Evolutionary conservation across 371 early-diverging fungal species (phyloP).

Genomic region (Apophysomyces sp.): DNA sequence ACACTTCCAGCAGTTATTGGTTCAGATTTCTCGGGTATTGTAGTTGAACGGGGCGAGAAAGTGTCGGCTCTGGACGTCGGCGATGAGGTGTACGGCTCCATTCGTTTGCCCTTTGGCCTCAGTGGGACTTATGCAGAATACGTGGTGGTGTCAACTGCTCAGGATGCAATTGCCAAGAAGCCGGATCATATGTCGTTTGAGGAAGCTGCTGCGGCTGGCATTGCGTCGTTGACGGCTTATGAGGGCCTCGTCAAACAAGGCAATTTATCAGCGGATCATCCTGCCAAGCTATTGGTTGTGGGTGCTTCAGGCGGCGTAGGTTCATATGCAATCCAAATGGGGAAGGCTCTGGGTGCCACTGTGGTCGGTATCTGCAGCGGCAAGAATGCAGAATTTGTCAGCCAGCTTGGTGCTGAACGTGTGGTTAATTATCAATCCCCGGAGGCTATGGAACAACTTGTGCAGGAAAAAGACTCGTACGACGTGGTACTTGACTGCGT

Average conservation of each 20-base stretch:
- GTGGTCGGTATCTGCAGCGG: slow-evolving; percentile 68
- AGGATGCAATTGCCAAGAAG: slow-evolving; percentile 42
- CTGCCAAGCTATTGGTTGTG: slow-evolving; percentile 39
- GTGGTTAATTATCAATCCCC: slow-evolving; percentile 55
- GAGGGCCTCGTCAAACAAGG: slow-evolving; percentile 27
- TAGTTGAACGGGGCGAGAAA: slow-evolving; percentile 37
- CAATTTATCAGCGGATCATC: not conserved
- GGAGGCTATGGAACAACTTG: slow-evolving; percentile 24
- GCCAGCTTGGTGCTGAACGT: slow-evolving; percentile 57
- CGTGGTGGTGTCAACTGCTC: slow-evolving; percentile 8
- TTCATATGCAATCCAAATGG: slow-evolving; percentile 62
- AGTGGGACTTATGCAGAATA: slow-evolving; percentile 55
- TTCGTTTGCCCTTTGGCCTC: slow-evolving; percentile 12
- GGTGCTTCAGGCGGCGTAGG: slow-evolving; percentile 68
- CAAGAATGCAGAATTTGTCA: slow-evolving; percentile 48
- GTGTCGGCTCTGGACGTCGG: slow-evolving; percentile 43
- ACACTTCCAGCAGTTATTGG: slow-evolving; percentile 34
- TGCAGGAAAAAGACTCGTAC: slow-evolving; percentile 20
- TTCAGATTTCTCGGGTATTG: slow-evolving; percentile 46
- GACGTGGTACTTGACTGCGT: slow-evolving; percentile 55
- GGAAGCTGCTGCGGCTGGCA: slow-evolving; percentile 49
- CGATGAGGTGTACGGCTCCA: slow-evolving; percentile 53
- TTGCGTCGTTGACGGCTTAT: slow-evolving; percentile 42
- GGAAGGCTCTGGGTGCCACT: slow-evolving; percentile 51
- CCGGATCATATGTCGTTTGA: slow-evolving; percentile 45